phyloP scores from a whole-genome alignment of 2,329 filamentous ascomycete species.

The Alternaria burnsii region DNA sequence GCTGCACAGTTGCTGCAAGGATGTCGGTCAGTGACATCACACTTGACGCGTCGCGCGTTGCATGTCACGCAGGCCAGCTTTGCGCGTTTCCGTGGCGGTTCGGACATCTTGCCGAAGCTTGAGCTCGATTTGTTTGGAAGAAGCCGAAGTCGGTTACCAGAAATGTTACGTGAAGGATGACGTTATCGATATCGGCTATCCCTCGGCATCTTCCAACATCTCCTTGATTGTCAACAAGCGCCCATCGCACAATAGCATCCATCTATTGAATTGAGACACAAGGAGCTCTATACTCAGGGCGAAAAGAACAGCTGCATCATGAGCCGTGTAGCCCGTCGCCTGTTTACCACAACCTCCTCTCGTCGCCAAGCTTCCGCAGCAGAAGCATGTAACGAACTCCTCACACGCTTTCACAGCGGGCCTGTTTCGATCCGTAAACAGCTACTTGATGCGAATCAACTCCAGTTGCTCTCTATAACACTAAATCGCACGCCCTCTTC shows the following conservation, averaged over 20 bases:
- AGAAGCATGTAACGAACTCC: slow-evolving; percentile 43
- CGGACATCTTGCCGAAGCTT: slow-evolving; percentile 24
- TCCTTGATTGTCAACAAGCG: neutral
- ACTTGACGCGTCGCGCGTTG: slow-evolving; percentile 57
- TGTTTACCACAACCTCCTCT: slow-evolving; percentile 28
- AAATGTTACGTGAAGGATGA: slow-evolving; percentile 1
- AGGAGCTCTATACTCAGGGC: no score
- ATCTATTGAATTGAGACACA: no score
- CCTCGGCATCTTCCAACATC: slow-evolving; percentile 2
- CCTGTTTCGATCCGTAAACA: slow-evolving; percentile 44
- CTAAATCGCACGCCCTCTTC: slow-evolving; percentile 36
- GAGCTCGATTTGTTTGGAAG: slow-evolving; percentile 18
- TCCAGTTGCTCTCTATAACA: slow-evolving; percentile 42
- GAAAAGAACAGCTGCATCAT: slow-evolving; percentile 8
- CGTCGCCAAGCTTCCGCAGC: slow-evolving; percentile 32
- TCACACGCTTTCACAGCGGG: slow-evolving; percentile 38
- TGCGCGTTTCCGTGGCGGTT: slow-evolving; percentile 46
- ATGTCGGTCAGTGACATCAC: slow-evolving; percentile 56
- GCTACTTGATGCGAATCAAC: slow-evolving; percentile 44
- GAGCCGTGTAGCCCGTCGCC: slow-evolving; percentile 28
- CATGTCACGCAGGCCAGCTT: slow-evolving; percentile 56
- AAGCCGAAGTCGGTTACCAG: slow-evolving; percentile 38
- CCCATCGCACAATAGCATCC: neutral
- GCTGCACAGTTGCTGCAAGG: slow-evolving; percentile 55
- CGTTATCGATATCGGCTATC: slow-evolving; percentile 35